Evolutionary conservation across 2,329 filamentous ascomycete genomes (phyloP).

Genomic region (Mollisiaceae sp.): DNA sequence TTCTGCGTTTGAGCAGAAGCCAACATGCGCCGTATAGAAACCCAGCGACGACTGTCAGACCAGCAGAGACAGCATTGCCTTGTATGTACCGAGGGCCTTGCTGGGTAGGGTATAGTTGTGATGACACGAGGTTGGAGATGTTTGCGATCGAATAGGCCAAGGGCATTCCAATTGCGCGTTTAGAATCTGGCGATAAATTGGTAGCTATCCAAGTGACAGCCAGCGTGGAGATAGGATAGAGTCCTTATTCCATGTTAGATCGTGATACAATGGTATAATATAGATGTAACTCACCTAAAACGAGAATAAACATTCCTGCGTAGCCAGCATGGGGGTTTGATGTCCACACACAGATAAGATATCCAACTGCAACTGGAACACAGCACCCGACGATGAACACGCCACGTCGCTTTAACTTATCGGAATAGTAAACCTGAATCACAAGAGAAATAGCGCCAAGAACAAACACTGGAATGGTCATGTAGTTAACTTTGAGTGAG

Average conservation of each 20-base stretch:
- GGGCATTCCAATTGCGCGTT: constrained; percentile 43
- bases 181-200: constrained; percentile 44
- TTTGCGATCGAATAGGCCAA: constrained; percentile 42
- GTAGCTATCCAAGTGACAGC: constrained; percentile 43
- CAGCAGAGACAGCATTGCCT: constrained; percentile 38
- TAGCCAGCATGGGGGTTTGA: constrained; percentile 41
- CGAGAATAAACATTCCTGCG: constrained; percentile 44
- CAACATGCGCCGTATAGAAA: constrained; percentile 34
- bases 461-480: constrained; percentile 46
- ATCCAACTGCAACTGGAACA: constrained; percentile 42
- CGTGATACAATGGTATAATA: constrained; percentile 16
- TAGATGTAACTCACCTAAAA: constrained; percentile 21
- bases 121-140: constrained; percentile 40
- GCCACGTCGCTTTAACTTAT: constrained; percentile 42
- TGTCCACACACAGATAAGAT: constrained; percentile 43
- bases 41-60: constrained; percentile 37
- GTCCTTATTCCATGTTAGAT: constrained; percentile 23
- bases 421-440: constrained; percentile 40
- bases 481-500: constrained; percentile 37
- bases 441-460: constrained; percentile 39
- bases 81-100: constrained; percentile 43
- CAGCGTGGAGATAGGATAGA: constrained; percentile 39
- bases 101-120: constrained; percentile 43
- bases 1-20: constrained; percentile 39
- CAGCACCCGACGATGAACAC: constrained; percentile 40